These are phyloP conservation scores for Macrolepiota dolichaula DNA, from an alignment of 768 basidiomycete species.

Conservation along the genomic window DNA sequence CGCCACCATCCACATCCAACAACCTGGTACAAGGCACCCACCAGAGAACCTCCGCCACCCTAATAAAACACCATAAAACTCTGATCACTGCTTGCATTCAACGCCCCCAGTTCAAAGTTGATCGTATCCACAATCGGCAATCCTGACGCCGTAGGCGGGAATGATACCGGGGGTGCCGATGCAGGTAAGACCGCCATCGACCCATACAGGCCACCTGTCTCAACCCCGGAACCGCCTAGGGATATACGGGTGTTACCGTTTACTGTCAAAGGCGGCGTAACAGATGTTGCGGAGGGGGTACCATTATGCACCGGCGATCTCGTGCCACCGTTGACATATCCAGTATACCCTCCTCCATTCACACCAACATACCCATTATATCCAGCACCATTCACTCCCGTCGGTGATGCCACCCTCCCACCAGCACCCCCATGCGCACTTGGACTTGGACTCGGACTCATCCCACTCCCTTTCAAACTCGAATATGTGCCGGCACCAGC, in stretches of 20 bases:
- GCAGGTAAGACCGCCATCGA: constrained; percentile 8
- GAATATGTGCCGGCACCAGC: neutral
- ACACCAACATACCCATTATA: constrained; percentile 3
- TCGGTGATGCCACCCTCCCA: too few relatives aligned
- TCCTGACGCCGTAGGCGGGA: constrained; percentile 31
- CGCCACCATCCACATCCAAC: neutral
- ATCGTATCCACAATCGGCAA: constrained; percentile 41
- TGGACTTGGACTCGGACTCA: constrained; percentile 1
- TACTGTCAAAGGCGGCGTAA: too few relatives aligned
- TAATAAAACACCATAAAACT: constrained; percentile 50
- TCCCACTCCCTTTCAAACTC: constrained; percentile 5
- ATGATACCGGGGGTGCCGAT: constrained; percentile 6
- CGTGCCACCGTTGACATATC: neutral
- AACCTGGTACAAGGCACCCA: neutral
- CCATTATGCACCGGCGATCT: neutral
- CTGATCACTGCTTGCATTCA: constrained; percentile 38
- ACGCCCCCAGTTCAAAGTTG: constrained; percentile 46
- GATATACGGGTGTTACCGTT: neutral
- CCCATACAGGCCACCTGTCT: constrained; percentile 27
- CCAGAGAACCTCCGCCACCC: neutral
- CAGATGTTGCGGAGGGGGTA: too few relatives aligned
- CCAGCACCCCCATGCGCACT: neutral
- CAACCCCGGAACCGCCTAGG: neutral
- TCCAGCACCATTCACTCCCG: neutral
- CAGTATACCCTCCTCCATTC: constrained; percentile 1